Evolutionary conservation across 164 flowering plant species (phyloP).

Genomic region (Macadamia integrifolia): DNA sequence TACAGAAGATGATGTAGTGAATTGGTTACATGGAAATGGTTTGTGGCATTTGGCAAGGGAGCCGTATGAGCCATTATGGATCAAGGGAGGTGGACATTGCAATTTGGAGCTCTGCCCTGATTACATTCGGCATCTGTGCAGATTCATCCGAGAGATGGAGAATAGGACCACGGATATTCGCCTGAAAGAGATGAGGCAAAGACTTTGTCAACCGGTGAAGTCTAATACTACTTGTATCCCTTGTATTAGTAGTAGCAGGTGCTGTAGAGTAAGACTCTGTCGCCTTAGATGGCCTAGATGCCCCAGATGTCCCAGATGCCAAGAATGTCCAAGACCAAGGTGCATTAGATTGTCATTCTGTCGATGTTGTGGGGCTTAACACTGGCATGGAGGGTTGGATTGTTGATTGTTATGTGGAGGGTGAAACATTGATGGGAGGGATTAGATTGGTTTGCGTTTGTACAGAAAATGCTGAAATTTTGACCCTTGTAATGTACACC

Average conservation of each 20-base stretch:
- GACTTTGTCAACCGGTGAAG: conserved; percentile 20
- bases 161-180: conserved; percentile 52
- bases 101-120: conserved; percentile 94
- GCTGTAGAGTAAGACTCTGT: conserved; percentile 33
- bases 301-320: conserved; percentile 23
- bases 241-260: conserved; percentile 14
- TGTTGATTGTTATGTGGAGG: too few relatives aligned
- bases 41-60: conserved; percentile 80
- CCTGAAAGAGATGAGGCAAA: conserved; percentile 58
- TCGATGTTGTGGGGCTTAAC: too few relatives aligned
- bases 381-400: too few relatives aligned
- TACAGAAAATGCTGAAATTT: too few relatives aligned
- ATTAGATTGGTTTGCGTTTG: too few relatives aligned
- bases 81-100: conserved; percentile 96
- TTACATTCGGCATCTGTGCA: conserved; percentile 76
- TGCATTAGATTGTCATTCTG: too few relatives aligned
- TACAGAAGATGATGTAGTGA: conserved; percentile 94
- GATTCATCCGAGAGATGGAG: conserved; percentile 80
- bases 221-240: not conserved
- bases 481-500: too few relatives aligned
- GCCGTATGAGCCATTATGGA: conserved; percentile 91
- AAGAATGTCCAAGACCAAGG: too few relatives aligned
- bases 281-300: conserved; percentile 20
- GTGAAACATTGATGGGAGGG: too few relatives aligned
- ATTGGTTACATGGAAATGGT: conserved; percentile 78